Percentiles rank a stretch among this genome's conserved stretches.
phyloP scores from a whole-genome alignment of 352 stramenopile species.

The Phytophthora cajani region DNA sequence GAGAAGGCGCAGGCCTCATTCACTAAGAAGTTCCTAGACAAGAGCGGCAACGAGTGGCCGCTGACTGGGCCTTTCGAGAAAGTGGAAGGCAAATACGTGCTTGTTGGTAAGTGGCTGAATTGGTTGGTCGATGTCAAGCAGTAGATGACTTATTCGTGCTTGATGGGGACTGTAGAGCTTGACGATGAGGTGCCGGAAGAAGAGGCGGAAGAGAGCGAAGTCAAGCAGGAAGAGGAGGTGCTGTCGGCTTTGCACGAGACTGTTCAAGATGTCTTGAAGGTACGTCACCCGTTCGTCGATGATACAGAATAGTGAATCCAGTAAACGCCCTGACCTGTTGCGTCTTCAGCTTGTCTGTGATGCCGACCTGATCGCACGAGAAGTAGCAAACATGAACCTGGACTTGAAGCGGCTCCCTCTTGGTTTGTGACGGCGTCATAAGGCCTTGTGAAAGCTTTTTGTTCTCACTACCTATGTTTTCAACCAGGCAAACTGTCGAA shows the following conservation, averaged over 20 bases:
- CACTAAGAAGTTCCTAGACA: slow-evolving; percentile 67
- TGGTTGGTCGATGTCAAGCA: neutral
- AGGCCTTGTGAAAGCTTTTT: neutral
- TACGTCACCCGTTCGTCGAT: slow-evolving; percentile 3
- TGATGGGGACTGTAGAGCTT: slow-evolving; percentile 22
- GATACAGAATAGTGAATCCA: neutral
- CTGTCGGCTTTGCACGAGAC: slow-evolving; percentile 39
- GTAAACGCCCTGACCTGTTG: neutral
- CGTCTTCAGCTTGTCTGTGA: slow-evolving; percentile 51
- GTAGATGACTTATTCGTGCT: neutral
- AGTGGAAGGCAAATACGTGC: slow-evolving; percentile 64
- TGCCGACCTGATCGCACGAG: slow-evolving; percentile 52
- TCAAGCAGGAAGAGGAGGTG: slow-evolving; percentile 43
- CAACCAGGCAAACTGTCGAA: slow-evolving; percentile 53
- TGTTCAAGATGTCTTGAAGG: slow-evolving; percentile 55
- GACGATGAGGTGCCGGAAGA: slow-evolving; percentile 53
- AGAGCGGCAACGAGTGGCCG: slow-evolving; percentile 74
- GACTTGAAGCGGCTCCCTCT: slow-evolving; percentile 61
- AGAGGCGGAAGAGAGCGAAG: slow-evolving; percentile 43
- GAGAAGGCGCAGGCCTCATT: slow-evolving; percentile 64
- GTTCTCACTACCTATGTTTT: neutral
- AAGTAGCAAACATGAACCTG: slow-evolving; percentile 60
- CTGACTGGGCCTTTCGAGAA: slow-evolving; percentile 50
- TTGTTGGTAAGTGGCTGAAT: slow-evolving; percentile 52
- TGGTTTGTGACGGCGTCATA: slow-evolving; percentile 26